A percentile compares a stretch with the other conserved stretches of the same genome.
phyloP scores from a whole-genome alignment of 1,284 basidiomycete species.

The Ceratobasidium sp. region DNA sequence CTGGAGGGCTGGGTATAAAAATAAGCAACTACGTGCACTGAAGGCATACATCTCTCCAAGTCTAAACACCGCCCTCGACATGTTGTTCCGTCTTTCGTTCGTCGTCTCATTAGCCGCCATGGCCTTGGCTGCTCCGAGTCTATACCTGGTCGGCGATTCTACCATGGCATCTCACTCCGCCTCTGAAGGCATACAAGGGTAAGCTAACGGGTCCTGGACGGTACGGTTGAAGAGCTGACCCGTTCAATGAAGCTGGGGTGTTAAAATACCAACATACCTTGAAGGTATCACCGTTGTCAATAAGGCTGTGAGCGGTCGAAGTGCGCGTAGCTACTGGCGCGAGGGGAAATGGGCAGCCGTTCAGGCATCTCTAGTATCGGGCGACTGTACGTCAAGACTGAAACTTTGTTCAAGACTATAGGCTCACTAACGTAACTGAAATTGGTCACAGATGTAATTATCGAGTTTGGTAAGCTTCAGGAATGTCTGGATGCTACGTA shows the following conservation, averaged over 20 bases:
- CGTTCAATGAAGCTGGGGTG: conserved; percentile 53
- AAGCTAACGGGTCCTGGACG: background rate
- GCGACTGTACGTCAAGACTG: conserved; percentile 35
- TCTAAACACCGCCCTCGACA: background rate
- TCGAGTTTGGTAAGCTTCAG: conserved; percentile 34
- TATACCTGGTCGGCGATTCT: conserved; percentile 59
- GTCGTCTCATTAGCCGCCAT: conserved; percentile 6
- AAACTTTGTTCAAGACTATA: background rate
- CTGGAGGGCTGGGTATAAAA: background rate
- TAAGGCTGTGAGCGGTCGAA: conserved; percentile 56
- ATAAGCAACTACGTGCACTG: background rate
- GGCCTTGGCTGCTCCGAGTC: conserved; percentile 43
- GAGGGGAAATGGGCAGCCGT: conserved; percentile 48
- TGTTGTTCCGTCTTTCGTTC: conserved; percentile 15
- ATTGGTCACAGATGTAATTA: conserved; percentile 18
- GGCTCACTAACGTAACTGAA: background rate
- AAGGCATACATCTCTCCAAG: background rate
- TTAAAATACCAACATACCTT: conserved; percentile 53
- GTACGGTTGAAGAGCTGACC: background rate
- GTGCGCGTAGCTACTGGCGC: conserved; percentile 57
- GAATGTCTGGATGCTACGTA: background rate
- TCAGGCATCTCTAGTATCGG: conserved; percentile 24
- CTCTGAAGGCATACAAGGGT: conserved; percentile 42
- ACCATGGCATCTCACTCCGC: conserved; percentile 50
- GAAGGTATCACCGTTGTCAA: conserved; percentile 55